phyloP scores from a whole-genome alignment of 192 early-diverging fungal genomes.

The Entomortierella chlamydospora region DNA sequence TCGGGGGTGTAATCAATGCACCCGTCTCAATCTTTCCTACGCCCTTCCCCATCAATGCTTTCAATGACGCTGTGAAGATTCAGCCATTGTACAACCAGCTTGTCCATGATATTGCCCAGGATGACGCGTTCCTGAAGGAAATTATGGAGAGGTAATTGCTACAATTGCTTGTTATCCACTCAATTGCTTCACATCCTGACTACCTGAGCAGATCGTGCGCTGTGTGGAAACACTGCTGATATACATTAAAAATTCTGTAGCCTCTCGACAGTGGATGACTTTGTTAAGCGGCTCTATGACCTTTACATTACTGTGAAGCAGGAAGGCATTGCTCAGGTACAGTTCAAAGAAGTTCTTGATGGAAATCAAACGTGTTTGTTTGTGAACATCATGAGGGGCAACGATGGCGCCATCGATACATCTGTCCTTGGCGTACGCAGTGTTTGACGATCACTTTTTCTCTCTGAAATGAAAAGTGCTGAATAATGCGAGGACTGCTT shows the following conservation, averaged over 20 bases:
- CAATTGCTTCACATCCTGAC: neutral
- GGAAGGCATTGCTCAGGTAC: conserved; percentile 73
- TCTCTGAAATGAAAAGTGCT: neutral
- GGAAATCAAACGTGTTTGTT: neutral
- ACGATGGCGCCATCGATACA: conserved; percentile 28
- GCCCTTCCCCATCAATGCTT: conserved; percentile 80
- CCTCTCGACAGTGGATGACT: conserved; percentile 85
- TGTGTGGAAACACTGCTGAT: too few relatives aligned
- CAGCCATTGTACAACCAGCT: conserved; percentile 86
- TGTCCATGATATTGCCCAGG: conserved; percentile 81
- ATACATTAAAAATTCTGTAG: conserved; percentile 39
- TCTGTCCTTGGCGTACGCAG: neutral
- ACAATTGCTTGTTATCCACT: neutral
- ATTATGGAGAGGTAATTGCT: conserved; percentile 72
- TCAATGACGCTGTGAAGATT: conserved; percentile 76
- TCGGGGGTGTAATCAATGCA: conserved; percentile 73
- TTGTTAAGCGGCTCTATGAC: conserved; percentile 77
- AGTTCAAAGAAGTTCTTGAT: too few relatives aligned
- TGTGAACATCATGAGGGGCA: neutral
- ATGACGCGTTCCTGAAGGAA: conserved; percentile 80
- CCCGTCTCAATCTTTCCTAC: conserved; percentile 90
- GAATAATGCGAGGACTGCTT: conserved; percentile 28
- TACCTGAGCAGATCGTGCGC: too few relatives aligned
- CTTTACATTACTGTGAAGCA: conserved; percentile 76
- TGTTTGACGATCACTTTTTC: neutral